phyloP scores from a whole-genome alignment of 2,329 filamentous ascomycete genomes.

The Fusarium pseudoanthophilum region DNA sequence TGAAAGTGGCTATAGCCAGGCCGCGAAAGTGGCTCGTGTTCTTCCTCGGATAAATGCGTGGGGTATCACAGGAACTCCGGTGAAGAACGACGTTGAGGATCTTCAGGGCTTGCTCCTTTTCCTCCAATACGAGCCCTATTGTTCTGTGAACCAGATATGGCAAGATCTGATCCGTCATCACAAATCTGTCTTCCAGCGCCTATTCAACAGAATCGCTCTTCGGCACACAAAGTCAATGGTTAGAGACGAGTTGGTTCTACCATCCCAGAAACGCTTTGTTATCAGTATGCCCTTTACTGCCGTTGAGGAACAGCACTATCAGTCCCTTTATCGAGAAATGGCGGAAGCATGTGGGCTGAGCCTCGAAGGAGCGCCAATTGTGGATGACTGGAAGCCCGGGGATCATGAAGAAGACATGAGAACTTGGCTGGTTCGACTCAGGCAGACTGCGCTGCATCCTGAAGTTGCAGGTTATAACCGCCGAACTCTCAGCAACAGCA shows the following conservation, averaged over 20 bases:
- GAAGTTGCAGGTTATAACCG: conserved; percentile 78
- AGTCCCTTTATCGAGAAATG: conserved; percentile 79
- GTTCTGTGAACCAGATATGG: conserved; percentile 73
- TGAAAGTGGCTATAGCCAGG: conserved; percentile 85
- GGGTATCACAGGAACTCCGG: conserved; percentile 89
- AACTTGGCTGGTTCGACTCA: conserved; percentile 78
- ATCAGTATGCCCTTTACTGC: conserved; percentile 91
- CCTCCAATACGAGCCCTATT: conserved; percentile 81
- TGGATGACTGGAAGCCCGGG: conserved; percentile 72
- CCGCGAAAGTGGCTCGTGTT: conserved; percentile 80
- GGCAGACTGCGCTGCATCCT: conserved; percentile 87
- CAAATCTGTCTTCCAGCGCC: conserved; percentile 70
- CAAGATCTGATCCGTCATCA: conserved; percentile 70
- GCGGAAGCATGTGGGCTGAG: conserved; percentile 75
- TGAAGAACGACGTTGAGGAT: conserved; percentile 82
- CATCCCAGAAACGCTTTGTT: conserved; percentile 84
- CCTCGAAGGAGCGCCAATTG: conserved; percentile 69
- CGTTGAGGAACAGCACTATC: conserved; percentile 91
- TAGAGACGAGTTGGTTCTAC: conserved; percentile 80
- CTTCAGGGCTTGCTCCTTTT: conserved; percentile 85
- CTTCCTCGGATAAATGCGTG: conserved; percentile 89
- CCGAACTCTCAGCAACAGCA: conserved; percentile 69
- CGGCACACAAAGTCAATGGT: conserved; percentile 88
- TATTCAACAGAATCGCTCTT: conserved; percentile 79
- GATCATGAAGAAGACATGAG: conserved; percentile 79